phyloP scores from a whole-genome alignment of 495 filamentous ascomycete species.

The Penicillium turbatum region DNA sequence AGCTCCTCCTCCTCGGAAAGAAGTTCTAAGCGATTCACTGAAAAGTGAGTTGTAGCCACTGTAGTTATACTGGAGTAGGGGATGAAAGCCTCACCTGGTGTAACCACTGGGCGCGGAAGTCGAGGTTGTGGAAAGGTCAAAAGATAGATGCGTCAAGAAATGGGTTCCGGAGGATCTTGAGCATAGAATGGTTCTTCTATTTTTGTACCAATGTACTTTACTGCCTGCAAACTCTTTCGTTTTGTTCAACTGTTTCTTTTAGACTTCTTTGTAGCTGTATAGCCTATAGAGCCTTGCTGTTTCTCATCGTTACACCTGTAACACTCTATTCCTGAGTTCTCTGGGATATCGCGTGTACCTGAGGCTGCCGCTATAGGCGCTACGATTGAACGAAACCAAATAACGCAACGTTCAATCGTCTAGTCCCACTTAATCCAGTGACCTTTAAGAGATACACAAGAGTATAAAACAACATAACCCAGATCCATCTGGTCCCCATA shows the following conservation, averaged over 20 bases:
- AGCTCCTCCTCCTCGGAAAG: slow-evolving; percentile 99
- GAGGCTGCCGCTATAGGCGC: too few relatives aligned
- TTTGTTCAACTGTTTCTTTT: slow-evolving; percentile 21
- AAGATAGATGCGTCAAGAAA: slow-evolving; percentile 50
- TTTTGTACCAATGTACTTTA: slow-evolving; percentile 55
- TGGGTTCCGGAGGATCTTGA: slow-evolving; percentile 39
- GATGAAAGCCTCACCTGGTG: slow-evolving; percentile 24
- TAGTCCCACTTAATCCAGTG: too few relatives aligned
- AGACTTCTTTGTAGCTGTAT: too few relatives aligned
- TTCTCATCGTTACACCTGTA: too few relatives aligned
- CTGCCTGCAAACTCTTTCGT: slow-evolving; percentile 50
- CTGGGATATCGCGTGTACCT: too few relatives aligned
- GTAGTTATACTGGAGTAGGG: slow-evolving; percentile 37
- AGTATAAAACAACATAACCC: too few relatives aligned
- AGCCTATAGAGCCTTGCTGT: neutral
- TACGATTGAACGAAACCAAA: too few relatives aligned
- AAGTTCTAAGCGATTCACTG: slow-evolving; percentile 76
- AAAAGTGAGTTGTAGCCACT: slow-evolving; percentile 17
- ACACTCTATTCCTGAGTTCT: too few relatives aligned
- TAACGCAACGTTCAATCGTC: too few relatives aligned
- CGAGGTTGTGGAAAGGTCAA: slow-evolving; percentile 38
- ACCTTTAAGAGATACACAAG: too few relatives aligned
- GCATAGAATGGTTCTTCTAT: slow-evolving; percentile 45
- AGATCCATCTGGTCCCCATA: neutral
- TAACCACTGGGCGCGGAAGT: slow-evolving; percentile 27